These are phyloP conservation scores for Panellus pusillus DNA, from an alignment of 768 basidiomycete species.

Conservation along the genomic window DNA sequence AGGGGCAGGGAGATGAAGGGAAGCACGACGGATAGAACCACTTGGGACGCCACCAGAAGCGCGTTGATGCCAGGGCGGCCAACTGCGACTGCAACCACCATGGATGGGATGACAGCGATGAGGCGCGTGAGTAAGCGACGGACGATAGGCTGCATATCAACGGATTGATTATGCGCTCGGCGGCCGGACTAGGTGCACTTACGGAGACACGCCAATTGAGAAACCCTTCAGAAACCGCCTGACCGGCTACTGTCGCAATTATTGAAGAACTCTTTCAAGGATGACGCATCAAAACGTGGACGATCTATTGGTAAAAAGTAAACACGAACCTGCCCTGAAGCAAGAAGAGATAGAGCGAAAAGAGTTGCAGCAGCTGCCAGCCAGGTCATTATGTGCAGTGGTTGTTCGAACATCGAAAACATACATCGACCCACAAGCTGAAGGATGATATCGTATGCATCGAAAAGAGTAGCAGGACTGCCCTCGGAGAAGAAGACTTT, in stretches of 20 bases:
- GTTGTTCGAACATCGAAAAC: constrained; percentile 22
- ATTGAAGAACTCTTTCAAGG: constrained; percentile 67
- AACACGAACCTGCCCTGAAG: constrained; percentile 66
- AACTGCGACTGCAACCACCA: constrained; percentile 71
- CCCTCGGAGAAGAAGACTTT: constrained; percentile 71
- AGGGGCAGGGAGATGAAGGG: constrained; percentile 86
- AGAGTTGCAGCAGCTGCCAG: constrained; percentile 72
- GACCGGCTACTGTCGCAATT: constrained; percentile 87
- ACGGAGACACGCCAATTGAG: constrained; percentile 84
- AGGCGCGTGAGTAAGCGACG: constrained; percentile 83
- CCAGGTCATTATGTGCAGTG: background rate
- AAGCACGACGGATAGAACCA: constrained; percentile 77
- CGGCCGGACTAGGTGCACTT: constrained; percentile 16
- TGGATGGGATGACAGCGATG: constrained; percentile 79
- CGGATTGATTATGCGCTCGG: constrained; percentile 18
- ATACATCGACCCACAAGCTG: constrained; percentile 64
- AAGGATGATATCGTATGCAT: constrained; percentile 77
- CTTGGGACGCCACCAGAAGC: constrained; percentile 86
- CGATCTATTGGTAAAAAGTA: background rate
- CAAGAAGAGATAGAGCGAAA: constrained; percentile 84
- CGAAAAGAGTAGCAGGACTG: constrained; percentile 73
- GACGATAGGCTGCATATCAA: constrained; percentile 55
- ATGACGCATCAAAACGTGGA: background rate
- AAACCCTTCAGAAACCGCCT: constrained; percentile 89
- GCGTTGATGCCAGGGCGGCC: constrained; percentile 71